Evolutionary conservation across 345 rosid genomes (phyloP).

Genomic region (Ceriops zippeliana): DNA sequence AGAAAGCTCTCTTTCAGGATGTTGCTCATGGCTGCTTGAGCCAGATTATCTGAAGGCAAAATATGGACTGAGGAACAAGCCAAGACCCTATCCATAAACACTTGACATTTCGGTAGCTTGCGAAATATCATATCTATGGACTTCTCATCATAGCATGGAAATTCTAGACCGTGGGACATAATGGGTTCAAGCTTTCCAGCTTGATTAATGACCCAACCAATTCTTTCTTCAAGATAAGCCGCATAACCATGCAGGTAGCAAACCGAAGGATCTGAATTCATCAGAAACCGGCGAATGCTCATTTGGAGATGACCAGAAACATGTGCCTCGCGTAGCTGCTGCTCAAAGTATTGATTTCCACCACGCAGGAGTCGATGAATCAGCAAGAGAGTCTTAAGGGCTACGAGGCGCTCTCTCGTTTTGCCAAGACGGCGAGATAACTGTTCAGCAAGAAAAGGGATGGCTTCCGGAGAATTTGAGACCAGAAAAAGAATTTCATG

Average conservation of each 20-base stretch:
- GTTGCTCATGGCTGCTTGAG: slow-evolving; percentile 57
- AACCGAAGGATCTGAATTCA: slow-evolving; percentile 22
- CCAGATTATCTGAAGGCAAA: slow-evolving; percentile 34
- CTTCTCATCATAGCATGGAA: slow-evolving; percentile 45
- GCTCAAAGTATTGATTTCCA: slow-evolving; percentile 69
- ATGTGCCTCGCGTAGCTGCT: slow-evolving; percentile 52
- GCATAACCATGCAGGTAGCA: slow-evolving; percentile 57
- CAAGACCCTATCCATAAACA: slow-evolving; percentile 56
- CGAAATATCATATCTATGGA: slow-evolving; percentile 55
- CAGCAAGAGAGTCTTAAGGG: slow-evolving; percentile 71
- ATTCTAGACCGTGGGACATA: slow-evolving; percentile 38
- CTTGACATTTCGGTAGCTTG: slow-evolving; percentile 65
- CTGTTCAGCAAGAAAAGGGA: slow-evolving; percentile 68
- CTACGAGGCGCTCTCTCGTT: slow-evolving; percentile 62
- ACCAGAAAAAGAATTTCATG: slow-evolving; percentile 84
- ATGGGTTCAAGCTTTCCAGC: slow-evolving; percentile 83
- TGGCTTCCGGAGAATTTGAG: slow-evolving; percentile 57
- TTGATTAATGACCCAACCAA: slow-evolving; percentile 76
- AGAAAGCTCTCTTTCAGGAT: slow-evolving; percentile 86
- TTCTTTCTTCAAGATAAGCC: slow-evolving; percentile 69
- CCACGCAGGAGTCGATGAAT: slow-evolving; percentile 81
- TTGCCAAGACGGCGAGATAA: slow-evolving; percentile 71
- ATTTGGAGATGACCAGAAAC: slow-evolving; percentile 75
- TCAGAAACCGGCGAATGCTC: slow-evolving; percentile 37
- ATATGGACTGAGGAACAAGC: slow-evolving; percentile 42